Conservation (phyloP, 2,329 filamentous ascomycete species). For the Fusarium sacchari region DNA sequence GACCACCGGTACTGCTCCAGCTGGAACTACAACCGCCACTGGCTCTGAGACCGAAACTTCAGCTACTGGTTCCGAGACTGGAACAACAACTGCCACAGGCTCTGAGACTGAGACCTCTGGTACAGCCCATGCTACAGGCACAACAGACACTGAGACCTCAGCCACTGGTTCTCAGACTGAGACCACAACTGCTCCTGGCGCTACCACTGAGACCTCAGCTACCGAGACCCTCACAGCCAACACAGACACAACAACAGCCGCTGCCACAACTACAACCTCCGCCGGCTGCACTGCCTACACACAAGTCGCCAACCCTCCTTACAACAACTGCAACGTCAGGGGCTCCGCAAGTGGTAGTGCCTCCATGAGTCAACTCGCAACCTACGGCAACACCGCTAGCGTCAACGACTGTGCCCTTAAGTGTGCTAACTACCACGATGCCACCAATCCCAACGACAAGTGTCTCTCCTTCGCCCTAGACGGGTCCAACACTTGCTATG, state of each 20-base stretch:
- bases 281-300: background rate
- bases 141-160: background rate
- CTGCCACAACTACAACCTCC: background rate
- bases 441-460: background rate
- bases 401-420: background rate
- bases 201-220: background rate
- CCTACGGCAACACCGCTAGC: background rate
- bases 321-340: background rate
- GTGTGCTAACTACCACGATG: background rate
- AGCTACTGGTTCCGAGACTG: background rate
- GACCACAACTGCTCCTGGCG: background rate
- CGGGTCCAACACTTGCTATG: background rate
- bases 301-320: background rate
- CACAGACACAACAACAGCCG: background rate
- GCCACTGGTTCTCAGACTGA: background rate
- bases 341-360: background rate
- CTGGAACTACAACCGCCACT: background rate
- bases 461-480: background rate
- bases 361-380: background rate
- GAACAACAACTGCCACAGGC: background rate
- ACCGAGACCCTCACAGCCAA: background rate
- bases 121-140: background rate
- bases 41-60: background rate
- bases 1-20: background rate
- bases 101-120: background rate